Percentiles rank a stretch among this genome's conserved stretches.
Evolutionary conservation across 805 yeast genomes (phyloP).

Genomic region (Saccharomycopsis sp.): DNA sequence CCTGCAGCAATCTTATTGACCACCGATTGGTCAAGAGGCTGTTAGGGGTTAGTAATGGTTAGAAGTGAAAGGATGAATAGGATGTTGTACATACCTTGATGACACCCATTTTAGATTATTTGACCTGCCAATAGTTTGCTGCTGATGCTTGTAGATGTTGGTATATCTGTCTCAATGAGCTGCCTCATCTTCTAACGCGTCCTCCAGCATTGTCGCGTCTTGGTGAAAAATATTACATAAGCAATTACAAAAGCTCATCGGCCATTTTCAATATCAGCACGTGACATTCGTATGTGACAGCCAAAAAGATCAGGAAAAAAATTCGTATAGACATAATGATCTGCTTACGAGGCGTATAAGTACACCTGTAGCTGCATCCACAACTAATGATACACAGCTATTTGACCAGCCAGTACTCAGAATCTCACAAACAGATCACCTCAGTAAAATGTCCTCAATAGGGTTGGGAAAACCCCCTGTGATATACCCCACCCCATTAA

Average conservation of each 20-base stretch:
- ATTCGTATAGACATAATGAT: background rate
- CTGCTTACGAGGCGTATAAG: too few species aligned
- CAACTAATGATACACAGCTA: too few species aligned
- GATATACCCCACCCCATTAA: conserved; percentile 20
- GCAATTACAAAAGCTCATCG: background rate
- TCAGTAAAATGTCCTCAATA: conserved; percentile 14
- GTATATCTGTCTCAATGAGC: too few species aligned
- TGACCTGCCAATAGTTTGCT: too few species aligned
- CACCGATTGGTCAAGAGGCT: conserved; percentile 59
- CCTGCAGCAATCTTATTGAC: conserved; percentile 96
- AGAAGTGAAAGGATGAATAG: background rate
- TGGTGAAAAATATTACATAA: background rate
- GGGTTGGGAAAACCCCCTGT: conserved; percentile 21
- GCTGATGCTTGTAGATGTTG: too few species aligned
- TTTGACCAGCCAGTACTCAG: too few species aligned
- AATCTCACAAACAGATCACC: background rate
- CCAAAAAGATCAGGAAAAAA: background rate
- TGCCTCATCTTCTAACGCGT: too few species aligned
- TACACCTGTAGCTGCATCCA: too few species aligned
- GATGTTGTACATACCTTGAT: conserved; percentile 26
- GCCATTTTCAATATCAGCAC: background rate
- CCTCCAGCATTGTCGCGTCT: too few species aligned
- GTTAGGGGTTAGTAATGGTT: conserved; percentile 3
- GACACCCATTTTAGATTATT: conserved; percentile 18
- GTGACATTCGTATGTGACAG: background rate